These are phyloP conservation scores for Ophiocordyceps camponoti-rufipedis DNA, from an alignment of 2,329 filamentous ascomycete species.

Conservation along the genomic window DNA sequence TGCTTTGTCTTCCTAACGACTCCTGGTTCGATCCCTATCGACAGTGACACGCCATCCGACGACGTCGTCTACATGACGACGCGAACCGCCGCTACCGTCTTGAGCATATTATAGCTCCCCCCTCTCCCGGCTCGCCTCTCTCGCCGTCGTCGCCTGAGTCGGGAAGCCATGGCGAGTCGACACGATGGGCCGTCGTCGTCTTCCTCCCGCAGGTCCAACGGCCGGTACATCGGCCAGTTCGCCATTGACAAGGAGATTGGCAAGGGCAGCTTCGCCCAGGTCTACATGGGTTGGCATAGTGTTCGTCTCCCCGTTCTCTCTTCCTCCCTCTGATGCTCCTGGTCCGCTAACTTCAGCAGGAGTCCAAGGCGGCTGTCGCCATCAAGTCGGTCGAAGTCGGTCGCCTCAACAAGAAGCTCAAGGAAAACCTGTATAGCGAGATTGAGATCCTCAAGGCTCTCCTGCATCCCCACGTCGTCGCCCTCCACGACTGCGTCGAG, in stretches of 20 bases:
- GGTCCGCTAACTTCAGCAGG: constrained; percentile 25
- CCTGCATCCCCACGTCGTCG: constrained; percentile 91
- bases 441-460: constrained; percentile 89
- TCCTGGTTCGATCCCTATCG: constrained; percentile 3
- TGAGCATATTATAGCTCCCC: constrained; percentile 18
- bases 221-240: constrained; percentile 49
- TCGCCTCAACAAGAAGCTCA: constrained; percentile 88
- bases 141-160: constrained; percentile 12
- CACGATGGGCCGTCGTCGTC: constrained; percentile 16
- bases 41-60: background rate
- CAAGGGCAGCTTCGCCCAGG: constrained; percentile 92
- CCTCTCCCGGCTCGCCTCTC: constrained; percentile 12
- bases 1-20: background rate
- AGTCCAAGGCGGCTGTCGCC: constrained; percentile 65
- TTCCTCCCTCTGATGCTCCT: too few species aligned
- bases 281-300: constrained; percentile 74
- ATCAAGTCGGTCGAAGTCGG: constrained; percentile 90
- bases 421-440: constrained; percentile 87
- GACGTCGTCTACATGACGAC: constrained; percentile 22
- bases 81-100: constrained; percentile 13
- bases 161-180: constrained; percentile 21
- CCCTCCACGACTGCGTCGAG: constrained; percentile 87
- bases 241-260: constrained; percentile 78
- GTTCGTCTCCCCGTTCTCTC: constrained; percentile 23
- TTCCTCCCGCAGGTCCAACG: constrained; percentile 15